Evolutionary conservation across 768 basidiomycete genomes (phyloP), one percentile per base, ranked within the genome.

Genomic region (Dioszegia aurantiaca): DNA sequence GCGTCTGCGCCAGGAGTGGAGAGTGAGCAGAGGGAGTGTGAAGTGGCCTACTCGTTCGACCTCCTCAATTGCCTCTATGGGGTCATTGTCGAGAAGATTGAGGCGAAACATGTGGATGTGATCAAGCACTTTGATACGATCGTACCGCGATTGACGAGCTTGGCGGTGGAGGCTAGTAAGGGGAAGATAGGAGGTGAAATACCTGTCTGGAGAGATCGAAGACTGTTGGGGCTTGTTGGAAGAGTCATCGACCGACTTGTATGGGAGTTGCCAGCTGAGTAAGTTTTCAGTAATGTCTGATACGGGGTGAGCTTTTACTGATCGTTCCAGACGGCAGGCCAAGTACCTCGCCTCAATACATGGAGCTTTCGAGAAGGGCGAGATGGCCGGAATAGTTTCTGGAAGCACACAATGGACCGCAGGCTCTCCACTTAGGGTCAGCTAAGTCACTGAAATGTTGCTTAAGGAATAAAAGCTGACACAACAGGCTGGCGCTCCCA

Each of bases 21-120:
- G 0, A 10, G 30, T 17, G 51, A 56, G 23, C 54, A 55, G 30
- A 41, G 65, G 26, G 69, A 92, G 72, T 82, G 84, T 12, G 78
- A 76, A n/a, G 84, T 88, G 0, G 88, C 90, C 11, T 98, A 94
- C 71, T 86, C 85, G 1, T 89, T 91, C 77, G 84, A 91, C 28
- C 81, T 98, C 30, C 81, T 98, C 47, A 79, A 82, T 47, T 84
- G 87, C 0, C 77, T 98, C 6, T 80, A 81, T 1, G 82, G 84
- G 40, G 84, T 86, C 0, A 74, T 97, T 16, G 67, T 76, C 10
- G 65, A 61, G 17, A 88, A 88, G 73, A 78, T 81, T 6, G 69
- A 72, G 2, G 55, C 49, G n/a, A 81, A 80, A 31, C 85, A 94
- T 72, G 70, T 78, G 0, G 95, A 98, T 70, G 81, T 97, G 17